Evolutionary conservation across 176 grass and related monocot species (phyloP), one percentile per base, ranked within the genome.

Genomic region (Tillandsia fasciculata): DNA sequence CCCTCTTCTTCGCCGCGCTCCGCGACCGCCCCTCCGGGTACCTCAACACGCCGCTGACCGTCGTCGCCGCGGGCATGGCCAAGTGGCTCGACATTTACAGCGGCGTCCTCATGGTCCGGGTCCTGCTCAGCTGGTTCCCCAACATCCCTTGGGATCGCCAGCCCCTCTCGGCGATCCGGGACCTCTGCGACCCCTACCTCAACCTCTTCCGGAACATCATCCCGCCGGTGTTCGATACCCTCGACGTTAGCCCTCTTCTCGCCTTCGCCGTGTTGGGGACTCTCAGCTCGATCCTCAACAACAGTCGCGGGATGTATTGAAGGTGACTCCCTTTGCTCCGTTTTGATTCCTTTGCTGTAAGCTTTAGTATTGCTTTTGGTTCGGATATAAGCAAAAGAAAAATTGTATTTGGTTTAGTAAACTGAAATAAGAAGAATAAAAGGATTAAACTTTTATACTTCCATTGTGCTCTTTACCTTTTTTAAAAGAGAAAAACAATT

Each of bases 61-160:
- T 86, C 13, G 89, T 83, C 51, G 85, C 87, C 42, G 79, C 93
- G 10, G 93, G 82, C 13, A 83, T 88, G 27, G 86, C 88, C 63
- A 90, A 83, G 77, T 97, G 93, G 89, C 77, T 97, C 17, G 88
- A 88, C n/a, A 82, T 97, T 2, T 97, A 92, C 79, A 68, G 89
- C 69, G 89, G 90, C 77, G 93, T 97, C 42, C 64, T 97, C 10
- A 85, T 97, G 54, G 86, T 97, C 7, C 86, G 89, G 22, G 93
- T 97, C 11, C 79, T 97, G 6, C 71, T 96, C 73, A 92, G 87
- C 48, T 97, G 93, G 93, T 97, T 97, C 78, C 93, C 93, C 68
- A 92, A 97, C 82, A 81, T 97, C 64, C 88, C 88, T 26, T 97
- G 93, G 93, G 93, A 97, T 22, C 89, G 87, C 26, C 93, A 92